Base-by-base conservation (phyloP, 805 yeast genomes). In the Metschnikowia dekortorum region DNA sequence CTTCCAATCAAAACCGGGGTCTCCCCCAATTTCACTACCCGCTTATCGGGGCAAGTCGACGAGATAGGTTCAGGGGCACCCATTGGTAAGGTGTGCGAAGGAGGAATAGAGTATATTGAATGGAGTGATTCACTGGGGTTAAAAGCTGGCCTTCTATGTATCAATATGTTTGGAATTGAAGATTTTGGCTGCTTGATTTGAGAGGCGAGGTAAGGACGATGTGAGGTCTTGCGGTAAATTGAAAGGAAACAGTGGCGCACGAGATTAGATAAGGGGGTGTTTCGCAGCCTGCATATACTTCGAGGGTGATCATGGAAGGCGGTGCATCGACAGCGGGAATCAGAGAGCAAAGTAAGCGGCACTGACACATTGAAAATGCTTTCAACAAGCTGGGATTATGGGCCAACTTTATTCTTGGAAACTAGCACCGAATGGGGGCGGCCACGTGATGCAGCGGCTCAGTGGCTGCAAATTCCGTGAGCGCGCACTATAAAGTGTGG, bases 1-100 rank as follows among this genome's bases (percentile, higher is more conserved):
- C 76, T 60, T 10, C 61, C 61, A 10, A 57, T 51, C 1, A 45
- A 48, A 10, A 52, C 36, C 11, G 50, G 51, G 11, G 53, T 50
- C 4, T 32, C 37, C 5, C 40, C 26, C 16, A 55, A 44, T 28
- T 48, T 32, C 8, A 55, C 43, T n/a, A 49, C 44, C 18, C 48
- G 39, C 35, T 35, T 35, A 8, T 26, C 39, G 46, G 16, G 33
- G 13, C 38, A 22, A 14, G 13, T 22, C 10, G 18, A 7, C 18
- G 39, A 5, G 5, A 11, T 10, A 37, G 13, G 16, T 22, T 40
- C 43, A 40, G 34, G 34, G 35, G 43, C 34, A 30, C 30, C 35
- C 43, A 40, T 40, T 39, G 10, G 41, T 34, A n/a, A 16, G n/a
- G 1, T 13, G 13, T 30, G 6, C 13, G 14, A 39, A 30, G 18